phyloP scores from a whole-genome alignment of 371 early-diverging fungal species.

The Syncephalastrum racemosum region DNA sequence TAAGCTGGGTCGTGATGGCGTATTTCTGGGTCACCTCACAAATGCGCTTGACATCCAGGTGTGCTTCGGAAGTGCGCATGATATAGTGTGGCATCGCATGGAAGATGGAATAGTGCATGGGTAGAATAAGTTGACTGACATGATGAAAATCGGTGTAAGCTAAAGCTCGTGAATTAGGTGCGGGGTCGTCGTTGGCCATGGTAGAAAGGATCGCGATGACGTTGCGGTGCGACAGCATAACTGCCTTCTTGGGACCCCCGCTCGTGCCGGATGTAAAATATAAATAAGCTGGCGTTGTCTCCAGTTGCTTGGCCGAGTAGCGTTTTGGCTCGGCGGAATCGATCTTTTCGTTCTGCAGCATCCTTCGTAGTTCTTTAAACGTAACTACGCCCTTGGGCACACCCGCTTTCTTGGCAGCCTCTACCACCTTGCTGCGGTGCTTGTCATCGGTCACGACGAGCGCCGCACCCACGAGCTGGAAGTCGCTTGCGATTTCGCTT shows the following conservation, averaged over 20 bases:
- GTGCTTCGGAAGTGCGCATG: conserved; percentile 33
- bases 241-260: conserved; percentile 55
- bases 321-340: conserved; percentile 17
- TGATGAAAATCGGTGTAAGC: conserved; percentile 42
- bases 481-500: too few species aligned
- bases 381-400: too few species aligned
- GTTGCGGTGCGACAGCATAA: conserved; percentile 40
- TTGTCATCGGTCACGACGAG: too few species aligned
- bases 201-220: conserved; percentile 13
- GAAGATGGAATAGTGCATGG: conserved; percentile 27
- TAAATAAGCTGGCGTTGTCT: conserved; percentile 56
- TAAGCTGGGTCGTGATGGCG: conserved; percentile 69
- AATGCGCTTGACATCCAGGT: conserved; percentile 62
- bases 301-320: conserved; percentile 23
- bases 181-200: conserved; percentile 40
- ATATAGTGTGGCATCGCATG: conserved; percentile 48
- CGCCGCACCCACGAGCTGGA: too few species aligned
- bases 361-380: too few species aligned
- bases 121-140: conserved; percentile 66
- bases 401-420: too few species aligned
- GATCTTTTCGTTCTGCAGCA: too few species aligned
- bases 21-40: conserved; percentile 56
- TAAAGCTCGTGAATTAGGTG: too few species aligned
- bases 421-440: too few species aligned
- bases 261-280: conserved; percentile 87